Evolutionary conservation across 176 grass and related monocot species (phyloP).

Genomic region (Musa itinerans): DNA sequence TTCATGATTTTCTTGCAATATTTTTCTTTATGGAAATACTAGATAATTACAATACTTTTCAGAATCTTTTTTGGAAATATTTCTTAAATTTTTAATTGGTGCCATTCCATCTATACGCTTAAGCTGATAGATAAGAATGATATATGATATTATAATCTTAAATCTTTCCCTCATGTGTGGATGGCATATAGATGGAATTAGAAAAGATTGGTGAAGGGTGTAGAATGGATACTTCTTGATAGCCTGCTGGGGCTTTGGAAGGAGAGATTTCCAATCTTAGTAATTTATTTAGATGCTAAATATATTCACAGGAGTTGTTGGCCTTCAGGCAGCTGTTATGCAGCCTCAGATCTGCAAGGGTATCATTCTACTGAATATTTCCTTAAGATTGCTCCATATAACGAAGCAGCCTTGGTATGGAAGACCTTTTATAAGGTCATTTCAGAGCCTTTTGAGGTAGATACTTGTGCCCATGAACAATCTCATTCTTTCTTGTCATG

Average conservation of each 20-base stretch:
- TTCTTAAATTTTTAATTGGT: no score
- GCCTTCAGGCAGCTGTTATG: slow-evolving; percentile 71
- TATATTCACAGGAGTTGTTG: slow-evolving; percentile 60
- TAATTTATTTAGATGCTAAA: neutral
- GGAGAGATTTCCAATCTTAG: neutral
- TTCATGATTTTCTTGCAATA: neutral
- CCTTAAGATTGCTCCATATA: slow-evolving; percentile 90
- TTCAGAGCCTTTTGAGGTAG: slow-evolving; percentile 81
- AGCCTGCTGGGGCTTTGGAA: neutral
- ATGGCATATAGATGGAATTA: no score
- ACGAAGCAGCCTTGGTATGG: slow-evolving; percentile 94
- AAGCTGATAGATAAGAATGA: no score
- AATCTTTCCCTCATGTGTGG: no score
- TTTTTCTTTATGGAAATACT: no score
- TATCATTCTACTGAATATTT: slow-evolving; percentile 83
- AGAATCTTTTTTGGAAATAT: no score
- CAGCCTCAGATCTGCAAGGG: slow-evolving; percentile 66
- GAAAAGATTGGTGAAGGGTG: no score
- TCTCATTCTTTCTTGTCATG: neutral
- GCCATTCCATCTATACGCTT: no score
- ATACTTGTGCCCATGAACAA: slow-evolving; percentile 2
- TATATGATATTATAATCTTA: no score
- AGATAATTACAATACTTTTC: no score
- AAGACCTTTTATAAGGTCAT: slow-evolving; percentile 81
- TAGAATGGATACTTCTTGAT: no score